Conservation (phyloP, 768 basidiomycete genomes). For the Amylocystis lapponica region DNA sequence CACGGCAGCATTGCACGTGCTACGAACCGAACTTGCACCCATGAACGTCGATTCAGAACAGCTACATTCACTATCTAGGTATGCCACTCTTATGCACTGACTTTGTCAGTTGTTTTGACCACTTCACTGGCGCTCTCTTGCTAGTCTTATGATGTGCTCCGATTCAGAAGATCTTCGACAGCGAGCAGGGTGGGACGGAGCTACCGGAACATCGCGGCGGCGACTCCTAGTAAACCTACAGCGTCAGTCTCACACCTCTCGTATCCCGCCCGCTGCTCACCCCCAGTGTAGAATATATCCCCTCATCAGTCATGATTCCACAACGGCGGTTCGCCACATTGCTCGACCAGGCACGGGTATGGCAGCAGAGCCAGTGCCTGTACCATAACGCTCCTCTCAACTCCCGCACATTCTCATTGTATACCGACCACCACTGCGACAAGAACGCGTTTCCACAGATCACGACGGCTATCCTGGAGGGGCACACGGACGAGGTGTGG, state of each 20-base stretch:
- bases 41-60: conserved; percentile 74
- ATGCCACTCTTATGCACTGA: conserved; percentile 7
- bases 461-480: conserved; percentile 79
- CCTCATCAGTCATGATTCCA: conserved; percentile 90
- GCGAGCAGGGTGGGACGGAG: conserved; percentile 87
- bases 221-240: conserved; percentile 76
- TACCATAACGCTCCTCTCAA: conserved; percentile 76
- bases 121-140: conserved; percentile 10
- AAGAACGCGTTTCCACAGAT: conserved; percentile 77
- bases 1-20: conserved; percentile 75
- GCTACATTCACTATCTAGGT: conserved; percentile 88
- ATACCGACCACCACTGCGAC: conserved; percentile 81
- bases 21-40: conserved; percentile 86
- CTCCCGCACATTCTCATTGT: conserved; percentile 66
- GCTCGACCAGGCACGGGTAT: conserved; percentile 74
- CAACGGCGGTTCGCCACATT: conserved; percentile 81
- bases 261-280: background rate
- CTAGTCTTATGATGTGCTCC: conserved; percentile 89
- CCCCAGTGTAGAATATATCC: conserved; percentile 67
- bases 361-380: conserved; percentile 77
- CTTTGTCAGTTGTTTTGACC: background rate
- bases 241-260: conserved; percentile 46
- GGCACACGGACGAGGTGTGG: conserved; percentile 95
- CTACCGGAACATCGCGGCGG: conserved; percentile 69
- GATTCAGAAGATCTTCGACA: conserved; percentile 77